These are phyloP conservation scores for Drechslerella coelobrocha DNA, from an alignment of 2,329 filamentous ascomycete species.

Conservation along the genomic window DNA sequence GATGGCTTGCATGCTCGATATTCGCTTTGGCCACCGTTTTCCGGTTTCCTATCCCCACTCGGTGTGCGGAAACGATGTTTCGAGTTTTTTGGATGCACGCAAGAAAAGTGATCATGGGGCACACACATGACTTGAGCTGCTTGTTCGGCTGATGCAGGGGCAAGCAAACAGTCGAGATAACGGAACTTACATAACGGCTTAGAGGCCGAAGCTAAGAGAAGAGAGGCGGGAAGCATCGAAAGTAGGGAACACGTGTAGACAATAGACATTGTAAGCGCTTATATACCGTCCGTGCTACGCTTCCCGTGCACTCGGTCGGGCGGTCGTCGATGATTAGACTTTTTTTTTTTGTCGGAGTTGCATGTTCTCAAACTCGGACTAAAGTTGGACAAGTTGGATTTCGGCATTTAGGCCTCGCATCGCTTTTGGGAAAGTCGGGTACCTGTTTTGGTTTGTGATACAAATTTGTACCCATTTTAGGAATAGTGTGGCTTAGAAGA, in stretches of 20 bases:
- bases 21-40: slow-evolving; percentile 1
- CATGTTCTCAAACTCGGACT: too few relatives aligned
- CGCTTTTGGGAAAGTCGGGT: neutral
- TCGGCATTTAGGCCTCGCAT: too few relatives aligned
- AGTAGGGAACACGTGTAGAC: slow-evolving; percentile 28
- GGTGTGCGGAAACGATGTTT: too few relatives aligned
- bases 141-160: slow-evolving; percentile 36
- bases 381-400: too few relatives aligned
- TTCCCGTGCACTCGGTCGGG: neutral
- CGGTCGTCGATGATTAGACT: neutral
- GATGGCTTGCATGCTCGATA: slow-evolving; percentile 21
- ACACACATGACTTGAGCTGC: slow-evolving; percentile 28
- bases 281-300: slow-evolving; percentile 32
- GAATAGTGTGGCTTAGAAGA: too few relatives aligned
- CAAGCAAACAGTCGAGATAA: slow-evolving; percentile 14
- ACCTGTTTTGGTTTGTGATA: neutral
- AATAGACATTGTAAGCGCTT: slow-evolving; percentile 41
- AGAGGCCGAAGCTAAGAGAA: slow-evolving; percentile 12
- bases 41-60: neutral
- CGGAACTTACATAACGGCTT: neutral
- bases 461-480: slow-evolving; percentile 38
- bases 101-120: slow-evolving; percentile 45
- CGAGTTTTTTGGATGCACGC: too few relatives aligned
- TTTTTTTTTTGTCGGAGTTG: too few relatives aligned
- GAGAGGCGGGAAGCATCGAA: neutral